Base-by-base conservation (phyloP, 208 protist genomes). In the Blechomonas ayalai region DNA sequence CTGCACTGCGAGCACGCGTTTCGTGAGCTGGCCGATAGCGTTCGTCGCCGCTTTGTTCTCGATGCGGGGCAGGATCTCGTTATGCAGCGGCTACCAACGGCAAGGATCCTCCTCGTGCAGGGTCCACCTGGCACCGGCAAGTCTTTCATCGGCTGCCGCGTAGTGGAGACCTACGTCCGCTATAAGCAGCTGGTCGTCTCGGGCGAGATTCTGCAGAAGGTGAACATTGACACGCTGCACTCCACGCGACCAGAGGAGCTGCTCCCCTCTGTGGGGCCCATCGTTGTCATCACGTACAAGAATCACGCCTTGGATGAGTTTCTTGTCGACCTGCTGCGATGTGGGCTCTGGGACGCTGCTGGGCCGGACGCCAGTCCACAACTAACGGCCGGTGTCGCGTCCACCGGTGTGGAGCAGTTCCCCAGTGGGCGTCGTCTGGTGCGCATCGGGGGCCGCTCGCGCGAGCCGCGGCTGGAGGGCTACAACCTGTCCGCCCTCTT, bases 241-340 rank as follows among this genome's bases (percentile, higher is more conserved):
- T 68, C 64, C 12, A 76, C 68, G 26, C 48, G 54, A 9, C 40
- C 60, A 33, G 67, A 67, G 23, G 59, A 82, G 13, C 52, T 92
- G 51, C 60, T 90, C 34, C 83, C 82, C n/a, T 53, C 45, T 12
- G 70, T 88, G 18, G 80, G 82, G 0, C 90, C 89, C 28, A 83
- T 97, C 23, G 78, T 97, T 8, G 73, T 93, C 19, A 86, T 96
- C 53, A 97, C 90, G 49, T 95, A 90, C 63, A 97, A 96, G 47
- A 97, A 97, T 59, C 94, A 97, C 57, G 91, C 94, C n/a, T 66
- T 97, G 15, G 94, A 97, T 52, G 85, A 96, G 62, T 94, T 94
- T 42, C 80, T 94, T 18, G 59, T 88, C 0, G 86, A 94, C 40
- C 52, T 94, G 31, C 68, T 94, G 12, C 49, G 81, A 18, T 73